These are phyloP conservation scores for Paraconiothyrium brasiliense DNA, from an alignment of 2,329 filamentous ascomycete species.

Conservation along the genomic window DNA sequence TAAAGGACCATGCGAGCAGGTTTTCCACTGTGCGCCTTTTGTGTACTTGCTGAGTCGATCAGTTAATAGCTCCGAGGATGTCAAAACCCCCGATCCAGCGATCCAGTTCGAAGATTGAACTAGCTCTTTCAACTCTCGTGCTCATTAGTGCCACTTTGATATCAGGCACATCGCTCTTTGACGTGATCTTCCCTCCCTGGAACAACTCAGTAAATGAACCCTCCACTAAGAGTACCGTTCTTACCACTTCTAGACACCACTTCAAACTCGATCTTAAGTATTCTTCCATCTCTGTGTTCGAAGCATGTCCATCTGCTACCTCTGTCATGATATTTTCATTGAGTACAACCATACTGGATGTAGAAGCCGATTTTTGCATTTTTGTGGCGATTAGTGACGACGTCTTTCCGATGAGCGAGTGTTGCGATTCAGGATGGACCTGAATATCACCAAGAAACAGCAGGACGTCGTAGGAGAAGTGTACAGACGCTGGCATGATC, in stretches of 20 bases:
- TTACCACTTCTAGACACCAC: constrained; percentile 7
- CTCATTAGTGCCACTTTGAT: constrained; percentile 8
- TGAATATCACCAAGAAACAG: background rate
- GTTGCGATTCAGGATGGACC: background rate
- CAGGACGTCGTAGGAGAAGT: constrained; percentile 4
- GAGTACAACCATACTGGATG: background rate
- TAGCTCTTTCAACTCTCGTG: constrained; percentile 1
- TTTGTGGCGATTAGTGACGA: background rate
- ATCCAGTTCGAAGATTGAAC: background rate
- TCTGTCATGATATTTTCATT: background rate
- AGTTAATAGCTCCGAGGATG: background rate
- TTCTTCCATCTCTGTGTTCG: background rate
- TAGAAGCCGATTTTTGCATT: background rate
- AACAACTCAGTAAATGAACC: background rate
- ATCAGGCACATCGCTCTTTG: background rate
- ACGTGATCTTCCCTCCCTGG: background rate
- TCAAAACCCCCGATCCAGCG: constrained; percentile 7
- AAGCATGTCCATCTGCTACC: background rate
- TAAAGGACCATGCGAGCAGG: too few relatives aligned
- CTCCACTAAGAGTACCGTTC: background rate
- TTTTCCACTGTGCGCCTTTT: too few relatives aligned
- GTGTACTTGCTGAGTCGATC: too few relatives aligned
- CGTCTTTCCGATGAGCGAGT: constrained; percentile 1
- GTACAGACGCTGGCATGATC: background rate
- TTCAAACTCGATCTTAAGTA: background rate